Evolutionary conservation across 2,329 filamentous ascomycete genomes (phyloP), one percentile per base, ranked within the genome.

Genomic region (Sarocladiaceae sp.): DNA sequence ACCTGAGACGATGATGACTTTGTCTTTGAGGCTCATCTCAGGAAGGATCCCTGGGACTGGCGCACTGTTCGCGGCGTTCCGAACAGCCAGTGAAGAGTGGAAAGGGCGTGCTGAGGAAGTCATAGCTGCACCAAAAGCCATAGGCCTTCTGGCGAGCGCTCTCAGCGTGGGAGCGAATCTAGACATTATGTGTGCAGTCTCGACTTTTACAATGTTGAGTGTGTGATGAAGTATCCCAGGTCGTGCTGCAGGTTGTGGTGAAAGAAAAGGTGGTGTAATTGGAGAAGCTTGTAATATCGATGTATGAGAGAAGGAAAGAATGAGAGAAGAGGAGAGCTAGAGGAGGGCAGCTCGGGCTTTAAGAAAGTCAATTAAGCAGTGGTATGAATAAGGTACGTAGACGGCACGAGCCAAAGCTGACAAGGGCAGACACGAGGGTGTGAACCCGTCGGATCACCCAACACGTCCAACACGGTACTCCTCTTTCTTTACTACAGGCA

Each of bases 1-100:
- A 46, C 90, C 89, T 2, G 88, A 88, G 18, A 95, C 86, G 40
- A 91, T 69, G 51, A 92, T 77, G 15, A 92, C 84, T 67, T 87
- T 90, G 69, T 82, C 80, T 57, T 80, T 77, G 57, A 95, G 77
- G 61, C 79, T 85, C 73, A 94, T 94, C 63, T 94, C 90, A 40
- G 87, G 84, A 49, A 92, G 68, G 12, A 68, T 55, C 29, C 47
- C 31, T n/a, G 47, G 64, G 53, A 20, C 57, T 50, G 31, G 52
- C 17, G 51, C 54, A 33, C 52, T 56, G 52, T 17, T 59, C 26
- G 58, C 40, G 23, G 40, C 40, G 28, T 44, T 60, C 26, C 35
- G 52, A n/a, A 51, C 55, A 26, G 56, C 50, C 17, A 54, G 51
- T 28, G 59, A 58, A 31, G 54, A 52, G 53, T 64, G 58, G 51